Conservation (phyloP, 805 yeast species). For the Starmera pachycereana region DNA sequence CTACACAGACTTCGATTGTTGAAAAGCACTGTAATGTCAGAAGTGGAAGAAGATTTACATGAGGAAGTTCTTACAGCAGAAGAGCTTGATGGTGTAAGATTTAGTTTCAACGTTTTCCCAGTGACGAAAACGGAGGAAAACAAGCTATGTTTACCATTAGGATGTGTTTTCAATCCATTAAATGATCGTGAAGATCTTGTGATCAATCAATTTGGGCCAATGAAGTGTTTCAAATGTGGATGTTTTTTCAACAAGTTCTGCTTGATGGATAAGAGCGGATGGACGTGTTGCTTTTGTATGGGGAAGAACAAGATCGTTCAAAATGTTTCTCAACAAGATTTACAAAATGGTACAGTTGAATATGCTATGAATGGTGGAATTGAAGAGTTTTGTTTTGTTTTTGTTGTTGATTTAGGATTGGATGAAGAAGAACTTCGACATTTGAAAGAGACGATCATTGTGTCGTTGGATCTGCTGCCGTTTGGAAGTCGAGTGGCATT, state of each 20-base stretch:
- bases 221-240: constrained; percentile 67
- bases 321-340: constrained; percentile 58
- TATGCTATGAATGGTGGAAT: constrained; percentile 38
- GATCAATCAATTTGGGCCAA: constrained; percentile 72
- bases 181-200: constrained; percentile 64
- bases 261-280: constrained; percentile 48
- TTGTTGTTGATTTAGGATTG: constrained; percentile 78
- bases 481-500: constrained; percentile 76
- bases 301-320: constrained; percentile 63
- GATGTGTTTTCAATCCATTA: constrained; percentile 85
- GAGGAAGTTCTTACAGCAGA: constrained; percentile 43
- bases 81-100: constrained; percentile 59
- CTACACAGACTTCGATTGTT: no score
- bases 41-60: neutral
- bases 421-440: constrained; percentile 73
- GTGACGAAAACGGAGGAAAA: constrained; percentile 81
- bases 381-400: constrained; percentile 33
- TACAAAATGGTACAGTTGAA: constrained; percentile 63
- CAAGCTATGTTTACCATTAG: constrained; percentile 82
- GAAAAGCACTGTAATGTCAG: neutral
- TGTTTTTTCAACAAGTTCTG: constrained; percentile 80
- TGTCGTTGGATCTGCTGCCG: constrained; percentile 63
- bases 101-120: constrained; percentile 80
- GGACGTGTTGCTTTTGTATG: constrained; percentile 80
- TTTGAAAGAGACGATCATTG: constrained; percentile 60